phyloP scores from a whole-genome alignment of 1,139 yeast species.

The Arxiozyma telluris region DNA sequence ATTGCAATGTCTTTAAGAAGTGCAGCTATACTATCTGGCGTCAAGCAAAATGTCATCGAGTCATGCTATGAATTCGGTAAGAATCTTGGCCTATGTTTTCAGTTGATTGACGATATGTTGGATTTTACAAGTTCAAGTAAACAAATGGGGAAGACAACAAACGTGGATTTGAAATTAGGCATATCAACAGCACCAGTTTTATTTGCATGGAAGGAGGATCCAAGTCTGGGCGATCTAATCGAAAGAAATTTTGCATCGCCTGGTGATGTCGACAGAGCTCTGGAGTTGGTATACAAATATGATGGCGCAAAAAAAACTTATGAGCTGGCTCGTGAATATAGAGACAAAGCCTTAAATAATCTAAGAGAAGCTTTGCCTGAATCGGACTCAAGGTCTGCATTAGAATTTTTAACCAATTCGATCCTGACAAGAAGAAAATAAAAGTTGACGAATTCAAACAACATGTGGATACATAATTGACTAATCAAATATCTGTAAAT shows the following conservation, averaged over 20 bases:
- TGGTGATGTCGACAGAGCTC: slow-evolving; percentile 78
- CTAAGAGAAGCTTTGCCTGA: slow-evolving; percentile 64
- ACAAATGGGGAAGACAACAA: slow-evolving; percentile 87
- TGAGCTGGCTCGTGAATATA: slow-evolving; percentile 67
- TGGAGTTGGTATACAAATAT: slow-evolving; percentile 60
- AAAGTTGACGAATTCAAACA: no score
- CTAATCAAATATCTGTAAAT: neutral
- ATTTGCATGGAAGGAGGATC: slow-evolving; percentile 86
- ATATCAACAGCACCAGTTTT: slow-evolving; percentile 95
- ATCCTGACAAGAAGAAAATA: slow-evolving; percentile 71
- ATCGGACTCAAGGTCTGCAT: slow-evolving; percentile 81
- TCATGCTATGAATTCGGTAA: slow-evolving; percentile 86
- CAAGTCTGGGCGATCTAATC: slow-evolving; percentile 75
- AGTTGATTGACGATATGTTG: slow-evolving; percentile 89
- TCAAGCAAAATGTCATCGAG: slow-evolving; percentile 64
- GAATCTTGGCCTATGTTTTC: slow-evolving; percentile 90
- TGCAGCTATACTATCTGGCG: slow-evolving; percentile 87
- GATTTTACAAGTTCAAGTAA: slow-evolving; percentile 83
- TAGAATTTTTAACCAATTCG: slow-evolving; percentile 75
- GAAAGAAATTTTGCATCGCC: slow-evolving; percentile 69
- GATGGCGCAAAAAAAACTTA: slow-evolving; percentile 73
- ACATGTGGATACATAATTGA: no score
- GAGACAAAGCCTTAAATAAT: slow-evolving; percentile 64
- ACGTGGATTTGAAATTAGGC: slow-evolving; percentile 89
- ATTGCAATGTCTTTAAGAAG: slow-evolving; percentile 95